A percentile compares a stretch with the other conserved stretches of the same genome.
Evolutionary conservation across 139 green algal genomes (phyloP).

Genomic region (Parachlorella kessleri): DNA sequence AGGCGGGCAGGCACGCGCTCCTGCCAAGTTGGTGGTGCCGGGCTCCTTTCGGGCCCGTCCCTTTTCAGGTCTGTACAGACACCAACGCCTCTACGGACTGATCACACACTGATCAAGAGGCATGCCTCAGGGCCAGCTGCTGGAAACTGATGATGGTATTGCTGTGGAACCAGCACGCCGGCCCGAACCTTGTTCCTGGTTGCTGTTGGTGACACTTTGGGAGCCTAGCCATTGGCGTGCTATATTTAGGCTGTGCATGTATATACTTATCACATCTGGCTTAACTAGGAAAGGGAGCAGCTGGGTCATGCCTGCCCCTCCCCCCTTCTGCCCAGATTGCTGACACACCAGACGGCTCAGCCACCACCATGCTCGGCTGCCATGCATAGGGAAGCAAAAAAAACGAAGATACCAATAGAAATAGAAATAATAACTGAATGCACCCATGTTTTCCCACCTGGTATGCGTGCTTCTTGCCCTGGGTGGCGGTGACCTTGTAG

Average conservation of each 20-base stretch:
- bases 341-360: background rate
- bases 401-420: too few relatives aligned
- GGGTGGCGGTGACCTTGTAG: conserved; percentile 22
- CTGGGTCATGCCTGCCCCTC: background rate
- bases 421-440: too few relatives aligned
- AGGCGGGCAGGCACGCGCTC: background rate
- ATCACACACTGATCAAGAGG: background rate
- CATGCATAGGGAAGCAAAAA: too few relatives aligned
- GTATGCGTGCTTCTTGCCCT: background rate
- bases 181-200: too few relatives aligned
- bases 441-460: background rate
- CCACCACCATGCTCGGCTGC: background rate
- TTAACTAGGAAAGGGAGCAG: background rate
- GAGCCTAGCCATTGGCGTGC: too few relatives aligned
- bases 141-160: too few relatives aligned
- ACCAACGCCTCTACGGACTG: background rate
- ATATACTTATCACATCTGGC: background rate
- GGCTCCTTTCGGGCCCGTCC: background rate
- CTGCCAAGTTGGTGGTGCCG: background rate
- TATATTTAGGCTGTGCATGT: too few relatives aligned
- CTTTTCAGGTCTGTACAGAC: background rate
- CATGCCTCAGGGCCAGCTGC: background rate
- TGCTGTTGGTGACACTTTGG: too few relatives aligned
- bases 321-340: background rate
- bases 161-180: too few relatives aligned